Evolutionary conservation across 2,329 filamentous ascomycete genomes (phyloP).

Genomic region (Teratosphaeria viscida): DNA sequence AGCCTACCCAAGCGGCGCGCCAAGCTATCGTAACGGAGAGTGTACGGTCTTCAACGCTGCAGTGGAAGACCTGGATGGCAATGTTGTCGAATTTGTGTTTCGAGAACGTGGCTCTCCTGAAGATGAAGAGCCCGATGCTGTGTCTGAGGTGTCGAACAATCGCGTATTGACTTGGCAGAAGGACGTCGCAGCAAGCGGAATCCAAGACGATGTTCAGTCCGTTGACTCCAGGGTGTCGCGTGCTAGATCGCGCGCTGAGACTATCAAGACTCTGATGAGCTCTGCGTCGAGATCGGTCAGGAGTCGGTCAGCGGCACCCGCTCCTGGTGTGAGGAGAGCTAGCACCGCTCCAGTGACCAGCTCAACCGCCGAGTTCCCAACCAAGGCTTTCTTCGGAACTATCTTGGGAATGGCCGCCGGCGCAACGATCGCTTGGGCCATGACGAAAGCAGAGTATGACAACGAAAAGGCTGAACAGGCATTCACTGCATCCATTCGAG

Average conservation of each 20-base stretch:
- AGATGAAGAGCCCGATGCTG: slow-evolving; percentile 18
- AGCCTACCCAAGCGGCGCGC: slow-evolving; percentile 47
- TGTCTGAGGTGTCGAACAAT: slow-evolving; percentile 31
- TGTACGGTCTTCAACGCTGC: slow-evolving; percentile 52
- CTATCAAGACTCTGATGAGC: slow-evolving; percentile 16
- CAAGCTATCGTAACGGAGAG: slow-evolving; percentile 42
- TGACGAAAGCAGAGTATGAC: slow-evolving; percentile 50
- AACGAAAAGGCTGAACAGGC: slow-evolving; percentile 34
- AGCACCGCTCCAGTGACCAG: slow-evolving; percentile 10
- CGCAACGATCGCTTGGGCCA: slow-evolving; percentile 64
- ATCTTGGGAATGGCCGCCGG: slow-evolving; percentile 71
- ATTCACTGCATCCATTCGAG: slow-evolving; percentile 5
- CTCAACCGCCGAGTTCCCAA: slow-evolving; percentile 7
- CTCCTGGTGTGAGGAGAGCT: slow-evolving; percentile 8
- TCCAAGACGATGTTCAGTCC: slow-evolving; percentile 15
- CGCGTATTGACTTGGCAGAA: slow-evolving; percentile 38
- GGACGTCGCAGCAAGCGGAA: slow-evolving; percentile 23
- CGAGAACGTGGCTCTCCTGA: slow-evolving; percentile 27
- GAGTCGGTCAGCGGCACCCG: slow-evolving; percentile 6
- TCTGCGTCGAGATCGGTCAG: slow-evolving; percentile 12
- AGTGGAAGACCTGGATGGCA: slow-evolving; percentile 69
- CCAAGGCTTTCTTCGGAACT: slow-evolving; percentile 48
- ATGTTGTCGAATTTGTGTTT: slow-evolving; percentile 70
- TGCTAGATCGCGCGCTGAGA: slow-evolving; percentile 15
- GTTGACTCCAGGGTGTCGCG: slow-evolving; percentile 12